Evolutionary conservation across 345 rosid species (phyloP), one percentile per base, ranked within the genome.

Genomic region (Gossypium arboreum): DNA sequence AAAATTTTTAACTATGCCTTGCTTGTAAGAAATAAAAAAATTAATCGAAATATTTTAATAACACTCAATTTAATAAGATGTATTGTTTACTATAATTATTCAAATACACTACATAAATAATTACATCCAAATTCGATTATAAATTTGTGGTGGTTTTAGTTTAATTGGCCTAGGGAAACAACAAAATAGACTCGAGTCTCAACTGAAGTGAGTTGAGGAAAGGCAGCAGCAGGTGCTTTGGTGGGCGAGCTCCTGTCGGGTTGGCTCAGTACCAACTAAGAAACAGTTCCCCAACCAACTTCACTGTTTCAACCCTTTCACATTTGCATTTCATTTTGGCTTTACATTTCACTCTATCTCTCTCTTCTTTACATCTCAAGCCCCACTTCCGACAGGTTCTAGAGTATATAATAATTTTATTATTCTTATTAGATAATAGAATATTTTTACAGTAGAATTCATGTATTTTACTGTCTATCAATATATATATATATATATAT

Each of bases 231-330:
- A 92, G 71, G 83, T 85, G 88, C 96, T 82, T 94, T 87, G 98
- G 88, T 84, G 93, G 85, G 82, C 82, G 85, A 79, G 84, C 84
- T 85, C 81, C 78, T 86, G 98, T 92, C 97, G 91, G 94, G 82
- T 88, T 76, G 74, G 85, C 78, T 84, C 77, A 50, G 58, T 68
- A 71, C 79, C 81, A 29, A 27, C 75, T 69, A 68, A 77, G 54
- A 70, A 3, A 70, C 52, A 77, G 73, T 77, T 39, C 78, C 72
- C 78, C 78, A 56, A 76, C 74, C 74, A 25, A 67, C 27, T 3
- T 4, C 73, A 64, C 48, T 17, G 60, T 79, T 79, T 27, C 55
- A 2, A 34, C 15, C 34, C 16, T 7, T 12, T 62, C 70, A 62
- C 17, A 11, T 18, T 34, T 29, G 1, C n/a, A 17, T 54, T 12